Conservation (phyloP, 2,329 filamentous ascomycete genomes). For the Diaporthe sp. region DNA sequence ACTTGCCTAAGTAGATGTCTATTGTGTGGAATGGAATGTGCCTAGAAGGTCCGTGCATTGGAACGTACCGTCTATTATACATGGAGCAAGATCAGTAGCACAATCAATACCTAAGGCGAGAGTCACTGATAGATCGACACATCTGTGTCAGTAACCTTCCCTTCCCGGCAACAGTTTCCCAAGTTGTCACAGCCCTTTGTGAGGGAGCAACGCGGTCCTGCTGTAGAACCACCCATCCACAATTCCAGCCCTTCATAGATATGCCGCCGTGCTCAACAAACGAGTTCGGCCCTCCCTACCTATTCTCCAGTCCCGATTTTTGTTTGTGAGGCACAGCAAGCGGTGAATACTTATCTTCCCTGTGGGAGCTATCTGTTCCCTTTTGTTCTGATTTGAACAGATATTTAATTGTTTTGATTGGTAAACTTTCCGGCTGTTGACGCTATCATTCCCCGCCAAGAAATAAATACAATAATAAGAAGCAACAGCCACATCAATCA, state of each 20-base stretch:
- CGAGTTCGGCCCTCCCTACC: background rate
- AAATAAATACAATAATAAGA: too few relatives aligned
- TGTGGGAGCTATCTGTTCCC: background rate
- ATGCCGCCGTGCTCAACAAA: background rate
- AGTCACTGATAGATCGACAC: slow-evolving; percentile 5
- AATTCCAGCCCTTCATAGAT: background rate
- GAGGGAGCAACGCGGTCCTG: background rate
- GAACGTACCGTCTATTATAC: background rate
- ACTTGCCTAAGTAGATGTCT: background rate
- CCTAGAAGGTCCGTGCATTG: background rate
- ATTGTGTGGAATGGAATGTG: background rate
- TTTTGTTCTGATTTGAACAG: background rate
- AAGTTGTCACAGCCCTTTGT: background rate
- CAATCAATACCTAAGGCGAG: background rate
- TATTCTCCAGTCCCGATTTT: background rate
- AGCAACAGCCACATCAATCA: too few relatives aligned
- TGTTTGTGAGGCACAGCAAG: background rate
- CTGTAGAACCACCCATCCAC: background rate
- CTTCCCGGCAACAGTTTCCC: slow-evolving; percentile 4
- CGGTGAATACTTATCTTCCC: background rate
- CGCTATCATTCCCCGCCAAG: too few relatives aligned
- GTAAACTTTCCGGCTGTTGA: background rate
- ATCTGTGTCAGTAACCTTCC: background rate
- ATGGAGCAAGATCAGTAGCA: background rate
- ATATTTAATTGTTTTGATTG: background rate